Evolutionary conservation across 768 basidiomycete genomes (phyloP).

Genomic region (Rickenella mellea): DNA sequence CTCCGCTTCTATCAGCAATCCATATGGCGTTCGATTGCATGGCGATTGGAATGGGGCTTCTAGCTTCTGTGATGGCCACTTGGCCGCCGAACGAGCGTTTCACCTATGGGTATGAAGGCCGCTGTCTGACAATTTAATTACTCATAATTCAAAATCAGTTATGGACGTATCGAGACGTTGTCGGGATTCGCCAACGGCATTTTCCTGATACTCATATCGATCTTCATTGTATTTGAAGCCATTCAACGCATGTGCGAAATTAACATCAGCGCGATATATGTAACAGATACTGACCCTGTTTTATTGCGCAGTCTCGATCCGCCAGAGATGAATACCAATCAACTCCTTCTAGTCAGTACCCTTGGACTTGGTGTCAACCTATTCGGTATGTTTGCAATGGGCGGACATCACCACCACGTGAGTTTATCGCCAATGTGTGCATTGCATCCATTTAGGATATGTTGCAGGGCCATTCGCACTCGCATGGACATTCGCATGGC

Average conservation of each 20-base stretch:
- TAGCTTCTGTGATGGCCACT: constrained; percentile 95
- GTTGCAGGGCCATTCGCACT: constrained; percentile 47
- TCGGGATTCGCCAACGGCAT: constrained; percentile 98
- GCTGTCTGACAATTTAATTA: constrained; percentile 1
- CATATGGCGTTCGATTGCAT: constrained; percentile 99
- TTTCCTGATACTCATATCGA: constrained; percentile 85
- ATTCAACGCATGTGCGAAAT: constrained; percentile 76
- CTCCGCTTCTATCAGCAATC: constrained; percentile 53
- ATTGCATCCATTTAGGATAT: too few relatives aligned
- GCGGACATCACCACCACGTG: constrained; percentile 86
- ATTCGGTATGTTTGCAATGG: constrained; percentile 99
- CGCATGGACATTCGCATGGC: constrained; percentile 30
- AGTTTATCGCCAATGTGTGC: constrained; percentile 16
- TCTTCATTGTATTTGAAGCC: constrained; percentile 98
- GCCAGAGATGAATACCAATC: constrained; percentile 95
- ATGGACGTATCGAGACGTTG: constrained; percentile 91
- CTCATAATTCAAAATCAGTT: constrained; percentile 34
- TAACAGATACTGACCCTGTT: background rate
- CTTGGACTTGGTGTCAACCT: constrained; percentile 89
- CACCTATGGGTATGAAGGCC: constrained; percentile 74
- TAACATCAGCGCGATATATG: background rate
- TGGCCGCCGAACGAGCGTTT: constrained; percentile 94
- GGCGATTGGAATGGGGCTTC: constrained; percentile 90
- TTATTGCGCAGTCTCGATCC: constrained; percentile 62
- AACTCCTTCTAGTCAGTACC: constrained; percentile 81